Conservation (phyloP, 768 basidiomycete genomes). For the Agaricus subrufescens region DNA sequence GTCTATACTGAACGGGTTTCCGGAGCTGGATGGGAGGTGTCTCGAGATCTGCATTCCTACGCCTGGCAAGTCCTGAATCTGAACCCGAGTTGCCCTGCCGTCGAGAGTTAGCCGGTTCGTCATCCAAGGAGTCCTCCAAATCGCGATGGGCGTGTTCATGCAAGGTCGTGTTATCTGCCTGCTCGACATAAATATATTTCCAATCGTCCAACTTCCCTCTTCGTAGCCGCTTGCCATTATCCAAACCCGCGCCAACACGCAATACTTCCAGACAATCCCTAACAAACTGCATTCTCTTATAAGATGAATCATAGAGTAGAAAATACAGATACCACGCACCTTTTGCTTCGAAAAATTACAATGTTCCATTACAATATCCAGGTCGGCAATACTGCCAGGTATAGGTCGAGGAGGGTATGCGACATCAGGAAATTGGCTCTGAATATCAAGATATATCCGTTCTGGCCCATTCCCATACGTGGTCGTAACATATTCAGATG, state of each 20-base stretch:
- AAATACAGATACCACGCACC: constrained; percentile 30
- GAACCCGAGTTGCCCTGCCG: constrained; percentile 32
- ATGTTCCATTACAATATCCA: constrained; percentile 87
- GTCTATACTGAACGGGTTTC: constrained; percentile 45
- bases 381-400: constrained; percentile 79
- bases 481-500: constrained; percentile 35
- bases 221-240: constrained; percentile 71
- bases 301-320: not conserved
- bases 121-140: constrained; percentile 10
- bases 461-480: constrained; percentile 74
- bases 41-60: constrained; percentile 62
- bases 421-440: constrained; percentile 52
- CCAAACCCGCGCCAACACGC: constrained; percentile 84
- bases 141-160: constrained; percentile 16
- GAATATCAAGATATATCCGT: constrained; percentile 73
- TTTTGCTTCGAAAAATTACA: constrained; percentile 86
- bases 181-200: constrained; percentile 86
- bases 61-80: constrained; percentile 52
- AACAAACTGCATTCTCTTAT: constrained; percentile 65
- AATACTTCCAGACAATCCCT: constrained; percentile 95
- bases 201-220: constrained; percentile 76
- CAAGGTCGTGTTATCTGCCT: constrained; percentile 25
- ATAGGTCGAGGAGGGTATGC: constrained; percentile 88
- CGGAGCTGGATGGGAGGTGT: constrained; percentile 41
- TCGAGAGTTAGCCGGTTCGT: not conserved